These are phyloP conservation scores for Alectoria sarmentosa DNA, from an alignment of 495 filamentous ascomycete genomes.

Conservation along the genomic window DNA sequence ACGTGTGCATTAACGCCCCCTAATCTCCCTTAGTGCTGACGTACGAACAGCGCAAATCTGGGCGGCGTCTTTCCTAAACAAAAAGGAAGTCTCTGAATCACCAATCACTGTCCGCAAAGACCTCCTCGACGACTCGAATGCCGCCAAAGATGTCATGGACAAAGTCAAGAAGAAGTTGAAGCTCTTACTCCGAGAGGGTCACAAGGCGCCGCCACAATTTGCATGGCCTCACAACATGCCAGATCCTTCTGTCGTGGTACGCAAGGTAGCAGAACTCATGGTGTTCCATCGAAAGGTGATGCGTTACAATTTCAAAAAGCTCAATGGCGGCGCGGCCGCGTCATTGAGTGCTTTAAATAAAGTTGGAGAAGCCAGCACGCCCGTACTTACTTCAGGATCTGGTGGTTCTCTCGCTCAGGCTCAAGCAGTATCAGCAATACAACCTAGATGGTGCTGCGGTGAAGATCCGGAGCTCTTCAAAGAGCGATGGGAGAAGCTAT, in stretches of 20 bases:
- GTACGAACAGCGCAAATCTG: conserved; percentile 73
- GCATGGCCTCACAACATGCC: conserved; percentile 91
- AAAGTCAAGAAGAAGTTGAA: conserved; percentile 99
- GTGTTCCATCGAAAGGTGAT: conserved; percentile 93
- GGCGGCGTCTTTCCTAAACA: conserved; percentile 80
- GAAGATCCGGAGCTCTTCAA: conserved; percentile 93
- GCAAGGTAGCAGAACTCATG: conserved; percentile 92
- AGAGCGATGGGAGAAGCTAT: conserved; percentile 98
- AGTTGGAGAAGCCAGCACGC: conserved; percentile 34
- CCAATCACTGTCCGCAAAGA: conserved; percentile 88
- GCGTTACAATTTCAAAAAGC: conserved; percentile 79
- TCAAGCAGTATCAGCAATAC: conserved; percentile 61
- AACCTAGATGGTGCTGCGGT: conserved; percentile 91
- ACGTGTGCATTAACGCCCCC: conserved; percentile 27
- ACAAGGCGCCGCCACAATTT: conserved; percentile 83
- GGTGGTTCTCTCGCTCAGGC: conserved; percentile 30
- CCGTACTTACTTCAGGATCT: conserved; percentile 7
- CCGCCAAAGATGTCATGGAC: conserved; percentile 99
- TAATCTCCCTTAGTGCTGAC: conserved; percentile 23
- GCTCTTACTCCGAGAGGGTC: conserved; percentile 77
- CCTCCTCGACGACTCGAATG: conserved; percentile 93
- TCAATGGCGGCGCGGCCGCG: conserved; percentile 56
- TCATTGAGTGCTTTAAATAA: conserved; percentile 41
- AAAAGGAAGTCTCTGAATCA: conserved; percentile 76
- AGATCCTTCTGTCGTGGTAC: conserved; percentile 84